Conservation (phyloP, 1,139 yeast species). For the Kluyveromyces marxianus region DNA sequence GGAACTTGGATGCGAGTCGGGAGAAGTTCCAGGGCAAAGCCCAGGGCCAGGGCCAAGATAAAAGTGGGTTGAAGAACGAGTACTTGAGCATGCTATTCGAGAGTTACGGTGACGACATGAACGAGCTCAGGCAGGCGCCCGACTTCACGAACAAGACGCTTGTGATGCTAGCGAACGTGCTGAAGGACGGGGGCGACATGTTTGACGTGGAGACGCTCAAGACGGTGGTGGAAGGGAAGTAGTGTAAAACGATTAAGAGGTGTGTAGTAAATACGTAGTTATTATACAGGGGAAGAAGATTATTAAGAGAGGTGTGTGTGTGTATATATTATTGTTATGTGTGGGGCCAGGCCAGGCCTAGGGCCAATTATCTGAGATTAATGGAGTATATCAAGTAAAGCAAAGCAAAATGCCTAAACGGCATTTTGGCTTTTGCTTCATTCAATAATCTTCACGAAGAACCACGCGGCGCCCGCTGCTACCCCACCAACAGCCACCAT, state of each 20-base stretch:
- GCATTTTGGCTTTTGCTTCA: conserved; percentile 6
- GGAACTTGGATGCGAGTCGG: conserved; percentile 16
- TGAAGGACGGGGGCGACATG: conserved; percentile 59
- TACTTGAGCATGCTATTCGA: conserved; percentile 52
- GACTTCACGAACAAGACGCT: conserved; percentile 57
- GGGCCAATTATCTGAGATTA: no score
- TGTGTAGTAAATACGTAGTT: no score
- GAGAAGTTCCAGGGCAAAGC: conserved; percentile 9
- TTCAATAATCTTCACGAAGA: conserved; percentile 69
- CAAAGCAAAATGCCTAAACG: background rate
- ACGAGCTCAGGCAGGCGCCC: conserved; percentile 54
- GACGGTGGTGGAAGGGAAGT: conserved; percentile 16
- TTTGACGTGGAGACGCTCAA: conserved; percentile 56
- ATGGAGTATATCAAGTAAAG: no score
- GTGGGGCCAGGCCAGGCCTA: no score
- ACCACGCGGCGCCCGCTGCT: conserved; percentile 98
- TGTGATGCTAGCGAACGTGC: conserved; percentile 53
- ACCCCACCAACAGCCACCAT: conserved; percentile 90
- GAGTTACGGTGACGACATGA: conserved; percentile 56
- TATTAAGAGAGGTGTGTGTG: no score
- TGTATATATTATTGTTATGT: no score
- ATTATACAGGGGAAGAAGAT: no score
- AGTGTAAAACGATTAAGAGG: no score
- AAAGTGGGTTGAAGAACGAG: conserved; percentile 39
- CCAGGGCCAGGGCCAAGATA: conserved; percentile 6